Evolutionary conservation across 495 filamentous ascomycete species (phyloP).

Genomic region (Xylaria castorea): DNA sequence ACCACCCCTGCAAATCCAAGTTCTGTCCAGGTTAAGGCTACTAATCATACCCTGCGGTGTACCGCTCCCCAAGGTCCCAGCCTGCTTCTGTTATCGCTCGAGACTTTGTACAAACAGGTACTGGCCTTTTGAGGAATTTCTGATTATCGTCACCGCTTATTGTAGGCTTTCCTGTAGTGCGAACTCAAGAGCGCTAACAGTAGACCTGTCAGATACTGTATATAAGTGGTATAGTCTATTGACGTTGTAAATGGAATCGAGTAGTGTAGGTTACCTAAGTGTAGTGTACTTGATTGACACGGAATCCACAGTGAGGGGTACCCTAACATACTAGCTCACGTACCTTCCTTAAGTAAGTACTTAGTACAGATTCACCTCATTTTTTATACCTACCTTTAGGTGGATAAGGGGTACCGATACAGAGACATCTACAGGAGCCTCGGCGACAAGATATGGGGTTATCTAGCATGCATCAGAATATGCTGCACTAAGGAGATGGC

Average conservation of each 20-base stretch:
- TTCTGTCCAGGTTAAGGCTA: neutral
- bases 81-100: constrained; percentile 20
- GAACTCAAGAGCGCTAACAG: neutral
- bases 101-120: neutral
- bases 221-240: neutral
- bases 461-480: no score
- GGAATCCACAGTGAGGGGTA: neutral
- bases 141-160: neutral
- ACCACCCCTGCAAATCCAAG: constrained; percentile 4
- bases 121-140: neutral
- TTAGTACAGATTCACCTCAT: no score
- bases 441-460: neutral
- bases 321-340: neutral
- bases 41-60: constrained; percentile 21
- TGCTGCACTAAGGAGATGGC: neutral
- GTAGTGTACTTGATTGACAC: no score
- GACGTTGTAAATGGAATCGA: neutral
- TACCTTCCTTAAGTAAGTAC: no score
- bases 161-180: neutral
- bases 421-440: neutral
- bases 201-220: neutral
- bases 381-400: neutral
- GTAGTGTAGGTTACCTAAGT: no score
- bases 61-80: constrained; percentile 1
- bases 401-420: neutral